phyloP scores from a whole-genome alignment of 1,139 yeast species.

The Yamadazyma triangularis region DNA sequence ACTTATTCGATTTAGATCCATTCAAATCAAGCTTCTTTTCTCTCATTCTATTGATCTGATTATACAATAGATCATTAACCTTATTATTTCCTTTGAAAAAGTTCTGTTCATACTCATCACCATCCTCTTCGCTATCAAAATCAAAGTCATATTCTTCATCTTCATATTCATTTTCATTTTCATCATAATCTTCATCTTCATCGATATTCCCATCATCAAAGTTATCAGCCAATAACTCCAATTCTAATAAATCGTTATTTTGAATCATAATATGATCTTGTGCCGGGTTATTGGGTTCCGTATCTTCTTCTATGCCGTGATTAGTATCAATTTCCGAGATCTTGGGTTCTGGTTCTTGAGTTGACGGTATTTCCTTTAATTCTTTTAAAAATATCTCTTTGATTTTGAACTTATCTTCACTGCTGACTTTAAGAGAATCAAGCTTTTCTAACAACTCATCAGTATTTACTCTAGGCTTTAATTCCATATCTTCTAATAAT shows the following conservation, averaged over 20 bases:
- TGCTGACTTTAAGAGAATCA: conserved; percentile 36
- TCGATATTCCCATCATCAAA: conserved; percentile 32
- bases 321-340: neutral
- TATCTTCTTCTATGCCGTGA: conserved; percentile 2
- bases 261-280: conserved; percentile 18
- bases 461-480: conserved; percentile 11
- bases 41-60: conserved; percentile 23
- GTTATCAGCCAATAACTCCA: conserved; percentile 50
- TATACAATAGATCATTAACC: conserved; percentile 26
- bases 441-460: conserved; percentile 23
- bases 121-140: too few species aligned
- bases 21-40: conserved; percentile 4
- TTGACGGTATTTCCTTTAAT: conserved; percentile 1
- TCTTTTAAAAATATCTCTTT: conserved; percentile 21
- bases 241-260: conserved; percentile 27
- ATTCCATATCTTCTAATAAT: conserved; percentile 49
- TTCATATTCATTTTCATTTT: conserved; percentile 39
- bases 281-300: conserved; percentile 3
- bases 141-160: conserved; percentile 23
- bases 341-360: conserved; percentile 5
- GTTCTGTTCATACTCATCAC: conserved; percentile 19
- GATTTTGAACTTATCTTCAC: conserved; percentile 50
- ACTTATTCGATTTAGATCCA: conserved; percentile 23
- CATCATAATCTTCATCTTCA: too few species aligned
- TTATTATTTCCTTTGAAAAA: conserved; percentile 5